Evolutionary conservation across 148 eudicot genomes (phyloP).

Genomic region (Limonium bicolor): DNA sequence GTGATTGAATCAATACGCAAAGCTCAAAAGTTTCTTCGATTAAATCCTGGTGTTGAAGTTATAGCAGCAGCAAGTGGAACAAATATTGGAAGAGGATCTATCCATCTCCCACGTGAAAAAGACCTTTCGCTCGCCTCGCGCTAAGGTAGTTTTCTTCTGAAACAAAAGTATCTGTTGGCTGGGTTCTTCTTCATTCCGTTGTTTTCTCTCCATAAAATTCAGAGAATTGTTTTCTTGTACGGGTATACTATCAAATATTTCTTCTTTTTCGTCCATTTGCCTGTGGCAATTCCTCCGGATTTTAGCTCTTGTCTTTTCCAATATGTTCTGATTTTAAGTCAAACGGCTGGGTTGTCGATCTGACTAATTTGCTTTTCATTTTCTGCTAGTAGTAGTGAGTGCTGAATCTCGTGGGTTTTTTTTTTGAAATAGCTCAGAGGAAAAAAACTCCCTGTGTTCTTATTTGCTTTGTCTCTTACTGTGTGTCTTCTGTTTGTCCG

Average conservation of each 20-base stretch:
- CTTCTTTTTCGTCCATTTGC: not conserved
- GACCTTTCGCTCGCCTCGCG: constrained; percentile 4
- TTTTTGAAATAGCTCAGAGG: not conserved
- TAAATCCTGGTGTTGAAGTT: too few relatives aligned
- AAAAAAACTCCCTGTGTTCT: not conserved
- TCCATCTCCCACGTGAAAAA: constrained; percentile 9
- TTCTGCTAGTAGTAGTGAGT: not conserved
- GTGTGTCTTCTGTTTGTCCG: not conserved
- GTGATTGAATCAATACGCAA: too few relatives aligned
- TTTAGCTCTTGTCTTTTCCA: not conserved
- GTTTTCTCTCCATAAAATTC: not conserved
- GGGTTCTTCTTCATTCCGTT: not conserved
- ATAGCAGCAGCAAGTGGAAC: too few relatives aligned
- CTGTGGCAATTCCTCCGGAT: not conserved
- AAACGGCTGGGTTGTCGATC: too few relatives aligned
- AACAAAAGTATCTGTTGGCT: too few relatives aligned
- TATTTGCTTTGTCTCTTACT: not conserved
- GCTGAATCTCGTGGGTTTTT: not conserved
- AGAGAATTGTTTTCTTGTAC: not conserved
- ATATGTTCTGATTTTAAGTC: too few relatives aligned
- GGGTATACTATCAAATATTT: not conserved
- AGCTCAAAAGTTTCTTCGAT: too few relatives aligned
- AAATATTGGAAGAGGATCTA: too few relatives aligned
- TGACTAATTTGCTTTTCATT: not conserved
- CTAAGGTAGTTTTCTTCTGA: not conserved